These are phyloP conservation scores for Leishmania aethiopica DNA, from an alignment of 208 protist species.

Conservation along the genomic window DNA sequence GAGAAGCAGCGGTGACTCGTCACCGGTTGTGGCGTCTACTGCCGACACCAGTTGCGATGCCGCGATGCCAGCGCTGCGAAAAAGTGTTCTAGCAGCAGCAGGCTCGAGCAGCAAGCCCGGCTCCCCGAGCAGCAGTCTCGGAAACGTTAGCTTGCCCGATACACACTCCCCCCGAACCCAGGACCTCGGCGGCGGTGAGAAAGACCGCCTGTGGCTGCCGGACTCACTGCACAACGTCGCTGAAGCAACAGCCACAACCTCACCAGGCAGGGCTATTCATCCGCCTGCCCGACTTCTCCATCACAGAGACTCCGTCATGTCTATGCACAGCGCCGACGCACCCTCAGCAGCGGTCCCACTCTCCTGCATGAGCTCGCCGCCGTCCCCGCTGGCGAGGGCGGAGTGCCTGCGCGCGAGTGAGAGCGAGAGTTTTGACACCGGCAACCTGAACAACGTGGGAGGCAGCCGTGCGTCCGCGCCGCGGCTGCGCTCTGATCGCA, in stretches of 20 bases:
- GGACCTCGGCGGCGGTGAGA: background rate
- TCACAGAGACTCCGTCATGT: background rate
- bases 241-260: background rate
- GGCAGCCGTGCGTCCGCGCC: background rate
- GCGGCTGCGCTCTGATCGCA: background rate
- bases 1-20: background rate
- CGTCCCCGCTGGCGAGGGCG: background rate
- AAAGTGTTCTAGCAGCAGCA: background rate
- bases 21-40: background rate
- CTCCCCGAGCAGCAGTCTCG: constrained; percentile 2
- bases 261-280: background rate
- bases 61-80: background rate
- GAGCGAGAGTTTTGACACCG: background rate
- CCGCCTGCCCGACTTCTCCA: background rate
- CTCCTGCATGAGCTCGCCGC: background rate
- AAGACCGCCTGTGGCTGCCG: background rate
- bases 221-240: background rate
- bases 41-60: background rate
- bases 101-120: background rate
- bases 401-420: background rate
- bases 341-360: background rate
- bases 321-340: background rate
- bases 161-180: background rate
- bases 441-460: background rate
- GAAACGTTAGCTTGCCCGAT: background rate